A percentile compares a stretch with the other conserved stretches of the same genome.
Evolutionary conservation across 106 monocot genomes (phyloP).

Genomic region (Narthecium ossifragum): DNA sequence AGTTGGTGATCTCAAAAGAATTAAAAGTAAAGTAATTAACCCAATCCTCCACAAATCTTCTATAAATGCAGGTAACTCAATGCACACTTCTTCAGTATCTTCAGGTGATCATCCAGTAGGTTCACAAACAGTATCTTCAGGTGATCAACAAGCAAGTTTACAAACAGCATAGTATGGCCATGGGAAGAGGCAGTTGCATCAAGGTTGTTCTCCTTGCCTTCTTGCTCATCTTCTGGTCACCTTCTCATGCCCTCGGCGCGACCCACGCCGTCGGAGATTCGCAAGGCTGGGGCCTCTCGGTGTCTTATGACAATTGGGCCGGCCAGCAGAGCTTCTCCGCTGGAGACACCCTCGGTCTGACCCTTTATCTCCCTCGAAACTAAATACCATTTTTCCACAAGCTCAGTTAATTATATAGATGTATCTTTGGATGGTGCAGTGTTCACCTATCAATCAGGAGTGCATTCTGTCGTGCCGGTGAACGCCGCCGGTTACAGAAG

Average conservation of each 20-base stretch:
- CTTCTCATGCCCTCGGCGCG: slow-evolving; percentile 2
- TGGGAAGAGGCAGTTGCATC: slow-evolving; percentile 18
- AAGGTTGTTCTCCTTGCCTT: slow-evolving; percentile 5
- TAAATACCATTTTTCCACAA: background rate
- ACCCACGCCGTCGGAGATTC: slow-evolving; percentile 42
- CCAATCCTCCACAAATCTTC: slow-evolving; percentile 1
- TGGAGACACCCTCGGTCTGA: slow-evolving; percentile 36
- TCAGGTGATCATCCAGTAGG: background rate
- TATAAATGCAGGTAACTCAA: background rate
- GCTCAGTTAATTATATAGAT: background rate
- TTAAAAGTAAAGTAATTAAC: background rate
- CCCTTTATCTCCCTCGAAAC: background rate
- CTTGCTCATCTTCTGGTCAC: slow-evolving; percentile 12
- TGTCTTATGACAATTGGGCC: slow-evolving; percentile 28
- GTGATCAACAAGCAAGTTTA: background rate
- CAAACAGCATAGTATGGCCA: background rate
- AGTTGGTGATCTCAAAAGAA: background rate
- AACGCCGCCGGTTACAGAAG: slow-evolving; percentile 24
- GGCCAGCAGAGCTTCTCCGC: slow-evolving; percentile 25
- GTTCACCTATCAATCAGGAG: slow-evolving; percentile 43
- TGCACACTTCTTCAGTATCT: background rate
- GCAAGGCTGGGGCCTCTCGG: slow-evolving; percentile 48
- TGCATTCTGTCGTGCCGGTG: slow-evolving; percentile 46
- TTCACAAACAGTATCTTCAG: background rate
- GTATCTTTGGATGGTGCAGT: slow-evolving; percentile 10